Base-by-base conservation (phyloP, 2,329 filamentous ascomycete genomes). In the Lasiodiplodia theobromae region DNA sequence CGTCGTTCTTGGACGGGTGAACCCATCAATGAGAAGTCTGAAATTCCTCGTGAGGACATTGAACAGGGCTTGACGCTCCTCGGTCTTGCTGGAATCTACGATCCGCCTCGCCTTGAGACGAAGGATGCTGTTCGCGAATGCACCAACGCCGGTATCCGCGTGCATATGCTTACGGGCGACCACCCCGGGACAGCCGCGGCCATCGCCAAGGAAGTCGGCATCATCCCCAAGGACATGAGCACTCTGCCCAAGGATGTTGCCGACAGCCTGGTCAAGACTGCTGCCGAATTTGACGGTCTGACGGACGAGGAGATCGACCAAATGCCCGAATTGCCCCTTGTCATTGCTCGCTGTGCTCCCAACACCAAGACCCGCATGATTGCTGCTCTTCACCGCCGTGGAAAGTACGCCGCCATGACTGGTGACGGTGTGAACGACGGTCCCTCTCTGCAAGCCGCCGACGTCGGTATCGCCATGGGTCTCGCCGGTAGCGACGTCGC, bases 71-170 rank as follows among this genome's bases (percentile, higher is more conserved):
- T 97, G 40, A 86, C 85, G 2, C 92, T 96, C 70, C 86, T 92
- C 14, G 94, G 94, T n/a, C 86, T 97, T 11, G 90, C 91, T 62
- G 93, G 93, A 66, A 91, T 97, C 71, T 96, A 96, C 76, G 93
- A 97, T 73, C 93, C 93, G 4, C 93, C 93, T 67, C 92, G 93
- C 2, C 87, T 89, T 1, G 93, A 96, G 80, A 94, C 93, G 0
- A 91, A 90, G 31, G 86, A 77, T 53, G 81, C 82, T n/a, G 82
- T 85, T 62, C 76, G 76, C 38, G 78, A 82, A 67, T 84, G 82
- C 40, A 81, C 82, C 68, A 74, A 77, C 51, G 82, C 82, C 52
- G 82, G 82, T 21, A 83, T 85, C 51, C 81, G 79, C 0, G 82
- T 85, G 0, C 82, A 84, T 71, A 85, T 85, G 82, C 77, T 84